These are phyloP conservation scores for Calonectria fujianensis DNA, from an alignment of 2,329 filamentous ascomycete genomes.

Conservation along the genomic window DNA sequence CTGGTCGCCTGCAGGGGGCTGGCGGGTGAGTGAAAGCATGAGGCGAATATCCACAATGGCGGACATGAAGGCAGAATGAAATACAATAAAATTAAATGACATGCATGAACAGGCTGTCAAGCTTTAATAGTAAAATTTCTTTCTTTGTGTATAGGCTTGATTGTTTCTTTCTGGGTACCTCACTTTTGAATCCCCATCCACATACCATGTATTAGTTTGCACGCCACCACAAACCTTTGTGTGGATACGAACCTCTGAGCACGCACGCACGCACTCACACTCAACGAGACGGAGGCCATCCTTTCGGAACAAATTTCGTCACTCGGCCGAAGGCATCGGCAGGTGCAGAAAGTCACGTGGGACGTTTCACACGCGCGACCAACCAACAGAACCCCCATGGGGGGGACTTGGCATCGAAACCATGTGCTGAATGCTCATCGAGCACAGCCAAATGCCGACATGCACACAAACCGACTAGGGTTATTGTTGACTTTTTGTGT, in stretches of 20 bases:
- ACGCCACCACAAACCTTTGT: not conserved
- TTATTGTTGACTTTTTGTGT: not conserved
- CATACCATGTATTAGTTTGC: not conserved
- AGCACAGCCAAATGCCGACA: not conserved
- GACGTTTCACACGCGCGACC: not conserved
- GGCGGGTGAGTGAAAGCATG: not conserved
- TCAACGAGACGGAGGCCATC: not conserved
- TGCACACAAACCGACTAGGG: not conserved
- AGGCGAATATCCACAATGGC: not conserved
- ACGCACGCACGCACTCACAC: not conserved
- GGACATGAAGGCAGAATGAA: not conserved
- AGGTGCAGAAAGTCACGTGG: constrained; percentile 4
- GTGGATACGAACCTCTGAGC: not conserved
- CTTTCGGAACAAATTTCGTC: not conserved
- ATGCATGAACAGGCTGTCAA: not conserved
- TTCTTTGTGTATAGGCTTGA: not conserved
- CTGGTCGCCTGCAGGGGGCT: not conserved
- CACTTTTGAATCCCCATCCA: not conserved
- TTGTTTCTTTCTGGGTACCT: not conserved
- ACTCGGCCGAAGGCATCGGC: constrained; percentile 5
- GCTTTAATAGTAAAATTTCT: not conserved
- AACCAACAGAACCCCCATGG: not conserved
- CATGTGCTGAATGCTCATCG: not conserved
- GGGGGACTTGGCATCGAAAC: not conserved
- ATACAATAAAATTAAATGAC: not conserved